Evolutionary conservation across 2,329 filamentous ascomycete species (phyloP), one percentile per base, ranked within the genome.

Genomic region (Chalaropsis thielavioides): DNA sequence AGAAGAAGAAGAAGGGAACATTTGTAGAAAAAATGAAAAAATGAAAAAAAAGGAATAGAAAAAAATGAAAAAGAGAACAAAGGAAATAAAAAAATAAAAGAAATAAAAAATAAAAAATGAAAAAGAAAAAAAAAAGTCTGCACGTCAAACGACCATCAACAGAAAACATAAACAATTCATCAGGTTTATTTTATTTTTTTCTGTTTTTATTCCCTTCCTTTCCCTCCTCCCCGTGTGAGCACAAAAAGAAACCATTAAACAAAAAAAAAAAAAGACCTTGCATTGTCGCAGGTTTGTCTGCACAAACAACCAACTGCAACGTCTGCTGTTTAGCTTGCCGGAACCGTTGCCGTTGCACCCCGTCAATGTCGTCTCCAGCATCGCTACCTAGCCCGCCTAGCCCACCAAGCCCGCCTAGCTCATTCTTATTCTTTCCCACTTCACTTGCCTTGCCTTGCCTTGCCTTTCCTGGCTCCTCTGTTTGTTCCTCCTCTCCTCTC

Each of bases 201-300:
- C 4, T 3, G 7, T 17, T 19, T n/a, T 22, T 6, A 6, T 31
- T 31, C 13, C 2, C 24, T 31, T 19, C 22, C 11, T 6, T 15
- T 3, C n/a, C n/a, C 3, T 17, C 51, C 10, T 2, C 13, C 2
- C 13, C 24, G 15, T 1, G 10, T 7, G 10, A 17, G 13, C 13
- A 31, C 5, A 27, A 31, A 56, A 31, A 17, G 3, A 51, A 22
- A 22, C 11, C 22, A 22, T 10, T 7, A 51, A 4, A 31, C 13
- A 13, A 56, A 56, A 6, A 56, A 56, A 27, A 54, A 49, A 49
- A 49, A 49, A 49, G 44, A 56, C 51, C 51, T 56, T 56, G 51
- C 51, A 56, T 56, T 56, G 22, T 56, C 51, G 44, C 51, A 56
- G 27, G 51, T 56, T 7, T 56, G 22, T 44, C 13, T 44, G 11